A percentile compares a stretch with the other conserved stretches of the same genome.
These are phyloP conservation scores for Rubroshorea leprosula DNA, from an alignment of 345 rosid species.

Conservation along the genomic window DNA sequence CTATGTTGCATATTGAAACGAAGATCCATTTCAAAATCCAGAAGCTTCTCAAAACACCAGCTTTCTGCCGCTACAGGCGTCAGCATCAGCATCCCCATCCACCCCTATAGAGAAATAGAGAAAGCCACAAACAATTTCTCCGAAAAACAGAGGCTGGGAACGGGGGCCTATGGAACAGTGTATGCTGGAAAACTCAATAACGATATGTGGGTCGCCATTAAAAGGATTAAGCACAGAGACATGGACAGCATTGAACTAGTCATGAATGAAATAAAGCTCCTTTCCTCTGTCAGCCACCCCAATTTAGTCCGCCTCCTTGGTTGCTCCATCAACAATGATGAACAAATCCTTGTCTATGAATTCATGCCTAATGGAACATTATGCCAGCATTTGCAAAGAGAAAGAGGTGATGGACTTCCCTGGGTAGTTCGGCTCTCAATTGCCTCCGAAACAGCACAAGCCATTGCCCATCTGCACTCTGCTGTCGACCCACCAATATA, in stretches of 20 bases:
- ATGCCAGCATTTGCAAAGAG: constrained; percentile 64
- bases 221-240: constrained; percentile 55
- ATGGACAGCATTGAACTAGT: constrained; percentile 57
- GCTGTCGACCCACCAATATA: constrained; percentile 66
- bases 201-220: constrained; percentile 62
- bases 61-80: constrained; percentile 31
- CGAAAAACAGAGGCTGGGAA: constrained; percentile 68
- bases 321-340: constrained; percentile 61
- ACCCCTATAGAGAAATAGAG: constrained; percentile 65
- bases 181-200: constrained; percentile 67
- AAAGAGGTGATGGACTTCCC: constrained; percentile 54
- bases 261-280: constrained; percentile 73
- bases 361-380: constrained; percentile 92
- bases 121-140: constrained; percentile 66
- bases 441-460: constrained; percentile 70
- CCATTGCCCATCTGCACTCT: constrained; percentile 79
- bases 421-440: constrained; percentile 63
- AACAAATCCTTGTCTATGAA: constrained; percentile 74
- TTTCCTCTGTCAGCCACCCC: constrained; percentile 79
- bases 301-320: constrained; percentile 76
- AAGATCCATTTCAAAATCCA: constrained; percentile 20
- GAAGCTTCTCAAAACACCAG: constrained; percentile 20
- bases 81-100: constrained; percentile 48
- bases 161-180: constrained; percentile 86
- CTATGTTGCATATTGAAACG: constrained; percentile 30